These are phyloP conservation scores for Leishmania turanica DNA, from an alignment of 208 protist species.

Conservation along the genomic window DNA sequence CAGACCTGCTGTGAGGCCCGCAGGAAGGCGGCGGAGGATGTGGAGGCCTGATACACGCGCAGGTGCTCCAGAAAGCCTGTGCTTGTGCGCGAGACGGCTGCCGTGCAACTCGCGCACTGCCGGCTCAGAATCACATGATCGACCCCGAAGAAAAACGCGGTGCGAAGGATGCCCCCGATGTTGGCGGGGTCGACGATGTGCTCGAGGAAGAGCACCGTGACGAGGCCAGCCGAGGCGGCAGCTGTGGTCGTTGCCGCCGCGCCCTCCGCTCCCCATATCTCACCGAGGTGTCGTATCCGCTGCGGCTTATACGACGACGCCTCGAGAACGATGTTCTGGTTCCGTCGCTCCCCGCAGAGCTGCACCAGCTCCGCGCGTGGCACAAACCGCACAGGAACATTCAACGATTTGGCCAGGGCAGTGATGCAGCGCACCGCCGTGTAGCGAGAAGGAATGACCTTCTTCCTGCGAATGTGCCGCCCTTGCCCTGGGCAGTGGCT, in stretches of 20 bases:
- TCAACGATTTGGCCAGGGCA: constrained; percentile 50
- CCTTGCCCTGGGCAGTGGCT: neutral
- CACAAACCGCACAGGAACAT: constrained; percentile 60
- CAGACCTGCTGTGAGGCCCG: constrained; percentile 3
- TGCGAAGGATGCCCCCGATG: constrained; percentile 73
- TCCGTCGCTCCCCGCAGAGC: constrained; percentile 79
- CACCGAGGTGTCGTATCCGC: constrained; percentile 13
- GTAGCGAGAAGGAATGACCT: constrained; percentile 58
- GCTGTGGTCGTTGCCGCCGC: neutral
- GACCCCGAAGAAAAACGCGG: constrained; percentile 73
- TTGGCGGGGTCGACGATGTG: constrained; percentile 81
- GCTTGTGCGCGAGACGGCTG: constrained; percentile 70
- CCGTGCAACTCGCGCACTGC: constrained; percentile 67
- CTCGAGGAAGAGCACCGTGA: constrained; percentile 67
- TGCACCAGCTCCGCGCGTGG: constrained; percentile 65
- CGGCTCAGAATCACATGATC: constrained; percentile 63
- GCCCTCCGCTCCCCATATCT: constrained; percentile 11
- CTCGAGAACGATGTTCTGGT: constrained; percentile 86
- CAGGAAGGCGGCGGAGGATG: constrained; percentile 46
- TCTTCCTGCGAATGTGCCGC: neutral
- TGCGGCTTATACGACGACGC: constrained; percentile 46
- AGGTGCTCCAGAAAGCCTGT: constrained; percentile 79
- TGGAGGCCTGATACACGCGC: constrained; percentile 42
- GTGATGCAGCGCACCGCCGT: constrained; percentile 61
- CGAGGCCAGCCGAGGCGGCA: neutral